These are phyloP conservation scores for Trichoderma sp. DNA, from an alignment of 2,329 filamentous ascomycete species.

Conservation along the genomic window DNA sequence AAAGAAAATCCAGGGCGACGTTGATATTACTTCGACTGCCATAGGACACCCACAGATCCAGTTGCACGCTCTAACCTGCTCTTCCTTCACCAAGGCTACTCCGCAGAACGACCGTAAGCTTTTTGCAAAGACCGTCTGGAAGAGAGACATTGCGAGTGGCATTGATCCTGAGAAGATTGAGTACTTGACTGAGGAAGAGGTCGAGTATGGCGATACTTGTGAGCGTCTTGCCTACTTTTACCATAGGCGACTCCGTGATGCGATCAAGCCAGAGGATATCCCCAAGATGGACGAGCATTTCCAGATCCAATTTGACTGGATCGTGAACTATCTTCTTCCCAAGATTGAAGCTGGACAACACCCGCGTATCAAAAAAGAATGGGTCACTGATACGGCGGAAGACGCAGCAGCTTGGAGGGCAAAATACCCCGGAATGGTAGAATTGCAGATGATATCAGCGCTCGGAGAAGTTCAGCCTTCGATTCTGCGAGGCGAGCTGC, in stretches of 20 bases:
- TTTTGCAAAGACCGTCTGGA: not conserved
- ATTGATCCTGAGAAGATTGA: not conserved
- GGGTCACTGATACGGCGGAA: not conserved
- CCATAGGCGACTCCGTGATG: not conserved
- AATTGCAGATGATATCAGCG: not conserved
- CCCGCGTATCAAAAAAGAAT: not conserved
- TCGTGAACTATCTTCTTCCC: not conserved
- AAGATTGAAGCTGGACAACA: not conserved
- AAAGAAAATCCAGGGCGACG: not conserved
- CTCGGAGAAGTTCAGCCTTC: not conserved
- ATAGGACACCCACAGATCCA: not conserved
- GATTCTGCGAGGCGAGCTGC: not conserved
- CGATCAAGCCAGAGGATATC: not conserved
- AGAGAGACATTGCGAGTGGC: not conserved
- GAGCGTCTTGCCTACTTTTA: not conserved
- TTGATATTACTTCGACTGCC: not conserved
- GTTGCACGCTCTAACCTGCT: not conserved
- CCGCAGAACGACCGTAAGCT: not conserved
- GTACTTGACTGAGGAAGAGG: not conserved
- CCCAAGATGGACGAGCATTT: not conserved
- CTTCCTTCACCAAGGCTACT: not conserved
- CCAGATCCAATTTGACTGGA: not conserved
- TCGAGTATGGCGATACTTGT: not conserved
- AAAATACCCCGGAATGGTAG: not conserved
- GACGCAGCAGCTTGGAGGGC: not conserved